Percentiles rank a stretch among this genome's conserved stretches.
Conservation (phyloP, 1,284 basidiomycete genomes). For the Naganishia sp. region DNA sequence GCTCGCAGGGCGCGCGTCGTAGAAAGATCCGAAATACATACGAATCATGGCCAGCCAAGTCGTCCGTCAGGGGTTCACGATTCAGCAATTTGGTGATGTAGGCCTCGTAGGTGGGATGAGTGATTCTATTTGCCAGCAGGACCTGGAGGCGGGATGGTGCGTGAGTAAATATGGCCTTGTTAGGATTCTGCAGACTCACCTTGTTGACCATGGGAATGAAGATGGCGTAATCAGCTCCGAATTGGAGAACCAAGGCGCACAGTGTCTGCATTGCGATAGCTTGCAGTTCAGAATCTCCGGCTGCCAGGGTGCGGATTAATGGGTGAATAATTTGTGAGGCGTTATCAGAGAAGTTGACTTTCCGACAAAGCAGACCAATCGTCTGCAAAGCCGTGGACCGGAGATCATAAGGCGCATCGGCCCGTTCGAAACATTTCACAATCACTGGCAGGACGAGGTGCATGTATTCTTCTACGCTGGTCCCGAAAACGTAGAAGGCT, state of each 20-base stretch:
- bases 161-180: not conserved
- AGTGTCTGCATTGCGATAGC: slow-evolving; percentile 90
- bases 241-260: slow-evolving; percentile 86
- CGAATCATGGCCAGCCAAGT: slow-evolving; percentile 56
- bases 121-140: slow-evolving; percentile 73
- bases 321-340: slow-evolving; percentile 97
- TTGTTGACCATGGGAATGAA: slow-evolving; percentile 98
- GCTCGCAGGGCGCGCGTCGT: not conserved
- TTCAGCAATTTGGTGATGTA: slow-evolving; percentile 86
- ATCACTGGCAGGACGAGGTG: slow-evolving; percentile 96
- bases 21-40: slow-evolving; percentile 33
- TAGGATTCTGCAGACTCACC: slow-evolving; percentile 57
- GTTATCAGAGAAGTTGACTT: slow-evolving; percentile 99
- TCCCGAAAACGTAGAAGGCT: slow-evolving; percentile 91
- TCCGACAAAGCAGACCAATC: slow-evolving; percentile 83
- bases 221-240: slow-evolving; percentile 94
- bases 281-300: slow-evolving; percentile 75
- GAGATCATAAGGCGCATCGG: slow-evolving; percentile 71
- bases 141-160: slow-evolving; percentile 58
- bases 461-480: slow-evolving; percentile 96
- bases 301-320: slow-evolving; percentile 80
- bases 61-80: slow-evolving; percentile 82
- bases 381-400: slow-evolving; percentile 89
- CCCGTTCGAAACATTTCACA: slow-evolving; percentile 84
- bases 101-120: slow-evolving; percentile 84